A percentile compares a stretch with the other conserved stretches of the same genome.
phyloP scores from a whole-genome alignment of 2,329 filamentous ascomycete genomes.

The Pestalotiopsis sp. region DNA sequence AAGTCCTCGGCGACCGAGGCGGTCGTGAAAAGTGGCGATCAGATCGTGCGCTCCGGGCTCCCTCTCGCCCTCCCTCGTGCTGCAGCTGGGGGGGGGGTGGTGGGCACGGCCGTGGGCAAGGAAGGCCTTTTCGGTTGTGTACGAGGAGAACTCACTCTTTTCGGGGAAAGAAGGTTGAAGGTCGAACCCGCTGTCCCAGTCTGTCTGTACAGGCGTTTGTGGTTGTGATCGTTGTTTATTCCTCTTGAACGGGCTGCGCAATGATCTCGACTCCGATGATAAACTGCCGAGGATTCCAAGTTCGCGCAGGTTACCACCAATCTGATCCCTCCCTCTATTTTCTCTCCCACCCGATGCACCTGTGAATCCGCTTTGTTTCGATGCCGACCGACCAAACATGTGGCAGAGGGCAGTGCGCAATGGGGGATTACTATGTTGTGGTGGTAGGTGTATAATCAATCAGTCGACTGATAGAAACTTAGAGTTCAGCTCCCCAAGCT shows the following conservation, averaged over 20 bases:
- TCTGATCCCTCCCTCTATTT: constrained; percentile 36
- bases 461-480: background rate
- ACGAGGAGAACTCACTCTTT: constrained; percentile 36
- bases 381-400: constrained; percentile 48
- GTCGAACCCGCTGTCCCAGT: constrained; percentile 26
- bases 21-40: background rate
- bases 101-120: background rate
- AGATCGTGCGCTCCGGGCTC: background rate
- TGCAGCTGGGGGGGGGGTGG: background rate
- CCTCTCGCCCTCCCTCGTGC: background rate
- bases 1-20: background rate
- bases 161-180: constrained; percentile 37
- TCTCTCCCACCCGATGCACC: constrained; percentile 28
- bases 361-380: constrained; percentile 35
- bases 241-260: constrained; percentile 21
- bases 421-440: constrained; percentile 5
- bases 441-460: background rate
- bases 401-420: constrained; percentile 18
- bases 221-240: constrained; percentile 13
- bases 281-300: constrained; percentile 48
- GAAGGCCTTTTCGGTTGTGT: background rate
- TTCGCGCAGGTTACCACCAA: constrained; percentile 35
- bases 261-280: constrained; percentile 28
- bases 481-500: background rate
- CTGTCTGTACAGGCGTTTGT: constrained; percentile 23